These are phyloP conservation scores for Colletotrichum sp. DNA, from an alignment of 2,329 filamentous ascomycete genomes.

Conservation along the genomic window DNA sequence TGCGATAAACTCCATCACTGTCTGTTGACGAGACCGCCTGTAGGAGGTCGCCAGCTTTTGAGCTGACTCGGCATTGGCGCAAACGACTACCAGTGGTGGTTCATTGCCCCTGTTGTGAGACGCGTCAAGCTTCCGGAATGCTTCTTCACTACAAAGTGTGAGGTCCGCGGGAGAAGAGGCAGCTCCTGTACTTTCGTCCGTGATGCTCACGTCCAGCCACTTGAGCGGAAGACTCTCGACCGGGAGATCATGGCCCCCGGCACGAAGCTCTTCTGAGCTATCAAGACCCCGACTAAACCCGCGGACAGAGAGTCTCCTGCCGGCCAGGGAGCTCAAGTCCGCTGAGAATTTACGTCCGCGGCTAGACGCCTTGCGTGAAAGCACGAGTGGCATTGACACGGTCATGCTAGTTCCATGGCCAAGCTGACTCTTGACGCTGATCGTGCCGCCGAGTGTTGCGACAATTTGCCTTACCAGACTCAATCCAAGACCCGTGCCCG, in stretches of 20 bases:
- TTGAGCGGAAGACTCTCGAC: conserved; percentile 22
- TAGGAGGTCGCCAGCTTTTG: conserved; percentile 17
- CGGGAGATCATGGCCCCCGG: conserved; percentile 25
- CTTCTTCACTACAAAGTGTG: conserved; percentile 30
- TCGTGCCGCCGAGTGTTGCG: conserved; percentile 57
- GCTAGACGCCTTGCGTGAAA: conserved; percentile 6
- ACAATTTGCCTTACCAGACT: conserved; percentile 65
- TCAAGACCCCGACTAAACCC: conserved; percentile 22
- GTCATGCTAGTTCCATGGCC: conserved; percentile 58
- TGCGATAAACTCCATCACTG: conserved; percentile 25
- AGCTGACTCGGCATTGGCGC: conserved; percentile 21
- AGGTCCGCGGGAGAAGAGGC: conserved; percentile 23
- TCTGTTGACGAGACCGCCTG: background rate
- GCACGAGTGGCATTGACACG: conserved; percentile 45
- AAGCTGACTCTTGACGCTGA: conserved; percentile 57
- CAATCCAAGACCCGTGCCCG: conserved; percentile 65
- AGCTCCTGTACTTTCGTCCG: background rate
- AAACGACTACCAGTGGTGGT: conserved; percentile 22
- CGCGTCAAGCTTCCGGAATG: conserved; percentile 21
- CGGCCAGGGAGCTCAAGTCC: background rate
- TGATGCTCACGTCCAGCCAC: conserved; percentile 39
- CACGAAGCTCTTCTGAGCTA: conserved; percentile 26
- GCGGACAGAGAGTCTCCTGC: background rate
- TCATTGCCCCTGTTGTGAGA: conserved; percentile 21
- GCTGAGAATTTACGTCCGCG: conserved; percentile 9